Base-by-base conservation (phyloP, 2,329 filamentous ascomycete species). In the Setomelanomma holmii region DNA sequence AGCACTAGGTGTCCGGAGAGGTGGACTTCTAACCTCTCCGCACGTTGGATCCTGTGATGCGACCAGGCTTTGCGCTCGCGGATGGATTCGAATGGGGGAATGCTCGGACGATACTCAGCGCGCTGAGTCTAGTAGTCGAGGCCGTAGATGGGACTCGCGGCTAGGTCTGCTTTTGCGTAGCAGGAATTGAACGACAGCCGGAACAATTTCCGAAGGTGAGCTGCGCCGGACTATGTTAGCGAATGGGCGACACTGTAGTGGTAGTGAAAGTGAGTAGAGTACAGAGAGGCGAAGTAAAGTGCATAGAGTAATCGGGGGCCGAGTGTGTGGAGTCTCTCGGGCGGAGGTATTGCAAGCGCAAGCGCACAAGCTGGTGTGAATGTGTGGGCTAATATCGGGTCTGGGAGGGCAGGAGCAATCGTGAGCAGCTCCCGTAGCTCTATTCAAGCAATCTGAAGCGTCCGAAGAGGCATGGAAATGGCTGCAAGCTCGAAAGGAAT, bases 1-100 rank as follows among this genome's bases (percentile, higher is more conserved):
- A 56, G 53, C 43, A 56, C 60, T 63, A 27, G 65, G 44, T 71
- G 72, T 74, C 72, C 73, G 74, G 74, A 76, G 74, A 76, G 74
- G 74, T 70, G 59, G 58, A 66, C 49, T 63, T 43, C 53, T 58
- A 58, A 73, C 74, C 74, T 75, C 74, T 68, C 74, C 74, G 74
- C 72, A 76, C 74, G 66, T 57, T 52, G 55, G 54, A 35, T 30
- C 45, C 50, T 48, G 53, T 57, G 51, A 52, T 53, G 51, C 55
- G 44, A 64, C 59, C 61, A 69, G 55, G 58, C 46, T 42, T 52
- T 43, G 50, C 51, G 46, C 53, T 42, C 51, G 45, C 44, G 48
- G 52, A 40, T 16, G 42, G 42, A 3, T 17, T 45, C 12, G 17
- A 24, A 4, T 34, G 30, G 16, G 6, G 42, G 27, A 17, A 19